These are phyloP conservation scores for Platanthera guangdongensis DNA, from an alignment of 106 monocot genomes.

Conservation along the genomic window DNA sequence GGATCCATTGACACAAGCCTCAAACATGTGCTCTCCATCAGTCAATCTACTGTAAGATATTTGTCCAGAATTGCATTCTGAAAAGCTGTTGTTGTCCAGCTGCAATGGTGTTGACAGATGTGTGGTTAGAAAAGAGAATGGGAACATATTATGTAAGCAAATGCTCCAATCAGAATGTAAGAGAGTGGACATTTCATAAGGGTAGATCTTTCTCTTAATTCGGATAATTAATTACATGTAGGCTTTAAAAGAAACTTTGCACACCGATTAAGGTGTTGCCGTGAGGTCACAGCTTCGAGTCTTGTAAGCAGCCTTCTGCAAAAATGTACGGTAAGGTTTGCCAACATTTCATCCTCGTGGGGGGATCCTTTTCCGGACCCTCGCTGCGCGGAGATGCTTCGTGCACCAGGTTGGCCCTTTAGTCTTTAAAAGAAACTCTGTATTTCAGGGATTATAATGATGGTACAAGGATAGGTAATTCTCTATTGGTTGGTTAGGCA, in stretches of 20 bases:
- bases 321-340: no score
- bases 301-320: no score
- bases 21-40: slow-evolving; percentile 71
- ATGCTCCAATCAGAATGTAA: background rate
- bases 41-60: slow-evolving; percentile 39
- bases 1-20: slow-evolving; percentile 54
- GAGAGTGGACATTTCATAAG: background rate
- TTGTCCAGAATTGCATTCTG: slow-evolving; percentile 40
- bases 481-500: background rate
- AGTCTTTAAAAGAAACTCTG: background rate
- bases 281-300: no score
- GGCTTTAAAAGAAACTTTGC: background rate
- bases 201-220: background rate
- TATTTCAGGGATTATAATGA: background rate
- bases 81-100: slow-evolving; percentile 43
- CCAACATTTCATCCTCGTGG: no score
- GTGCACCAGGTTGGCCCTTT: no score
- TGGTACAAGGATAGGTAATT: background rate
- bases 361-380: no score
- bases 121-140: slow-evolving; percentile 9
- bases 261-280: no score
- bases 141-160: background rate
- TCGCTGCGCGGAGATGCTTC: no score
- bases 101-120: slow-evolving; percentile 33
- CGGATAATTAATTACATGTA: background rate